Evolutionary conservation across 2,329 filamentous ascomycete species (phyloP).

Genomic region (Aspergillus novoparasiticus): DNA sequence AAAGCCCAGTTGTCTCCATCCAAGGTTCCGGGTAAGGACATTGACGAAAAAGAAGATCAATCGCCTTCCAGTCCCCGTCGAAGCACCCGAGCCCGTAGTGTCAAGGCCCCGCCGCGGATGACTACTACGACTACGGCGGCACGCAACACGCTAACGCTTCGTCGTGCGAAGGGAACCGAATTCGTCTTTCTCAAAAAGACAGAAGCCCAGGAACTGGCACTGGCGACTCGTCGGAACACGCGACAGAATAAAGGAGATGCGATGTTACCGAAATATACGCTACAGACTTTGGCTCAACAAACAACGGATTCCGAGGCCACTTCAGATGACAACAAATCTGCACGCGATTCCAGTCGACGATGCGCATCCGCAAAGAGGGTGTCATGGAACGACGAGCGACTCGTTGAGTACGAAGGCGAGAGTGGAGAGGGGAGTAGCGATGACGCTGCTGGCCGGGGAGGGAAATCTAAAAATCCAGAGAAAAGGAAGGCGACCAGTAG

Average conservation of each 20-base stretch:
- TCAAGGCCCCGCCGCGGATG: slow-evolving; percentile 26
- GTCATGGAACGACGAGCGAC: slow-evolving; percentile 42
- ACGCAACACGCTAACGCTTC: slow-evolving; percentile 45
- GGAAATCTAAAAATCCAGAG: slow-evolving; percentile 19
- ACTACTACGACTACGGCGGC: slow-evolving; percentile 26
- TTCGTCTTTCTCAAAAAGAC: slow-evolving; percentile 47
- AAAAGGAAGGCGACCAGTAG: slow-evolving; percentile 27
- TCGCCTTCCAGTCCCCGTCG: slow-evolving; percentile 37
- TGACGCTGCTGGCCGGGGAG: slow-evolving; percentile 24
- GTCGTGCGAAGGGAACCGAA: slow-evolving; percentile 48
- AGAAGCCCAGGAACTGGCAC: slow-evolving; percentile 45
- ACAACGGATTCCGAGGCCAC: slow-evolving; percentile 7
- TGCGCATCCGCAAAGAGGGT: slow-evolving; percentile 29
- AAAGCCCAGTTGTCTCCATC: slow-evolving; percentile 31
- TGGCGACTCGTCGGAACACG: slow-evolving; percentile 47
- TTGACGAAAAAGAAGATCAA: slow-evolving; percentile 17
- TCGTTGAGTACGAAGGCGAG: slow-evolving; percentile 38
- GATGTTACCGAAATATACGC: slow-evolving; percentile 33
- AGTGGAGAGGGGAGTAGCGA: slow-evolving; percentile 17
- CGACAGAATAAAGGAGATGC: slow-evolving; percentile 45
- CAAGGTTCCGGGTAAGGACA: slow-evolving; percentile 27
- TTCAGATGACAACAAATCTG: slow-evolving; percentile 10
- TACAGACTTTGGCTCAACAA: slow-evolving; percentile 30
- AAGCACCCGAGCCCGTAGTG: slow-evolving; percentile 36
- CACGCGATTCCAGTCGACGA: slow-evolving; percentile 7